Conservation (phyloP, 345 rosid species). For the Cochlearia excelsa region DNA sequence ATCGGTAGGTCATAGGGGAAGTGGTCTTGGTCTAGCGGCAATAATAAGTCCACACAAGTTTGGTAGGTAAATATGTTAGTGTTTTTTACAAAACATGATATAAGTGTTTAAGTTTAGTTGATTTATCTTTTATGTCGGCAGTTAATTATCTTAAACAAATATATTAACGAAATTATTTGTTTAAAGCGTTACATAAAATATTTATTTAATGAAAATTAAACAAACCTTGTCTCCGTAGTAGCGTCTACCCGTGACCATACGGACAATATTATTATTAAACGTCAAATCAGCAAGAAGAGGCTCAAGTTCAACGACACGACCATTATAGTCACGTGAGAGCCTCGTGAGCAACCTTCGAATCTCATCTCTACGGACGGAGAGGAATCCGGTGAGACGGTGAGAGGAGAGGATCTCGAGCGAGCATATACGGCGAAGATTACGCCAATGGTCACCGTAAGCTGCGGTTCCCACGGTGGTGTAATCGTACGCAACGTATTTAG, state of each 20-base stretch:
- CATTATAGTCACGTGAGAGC: conserved; percentile 30
- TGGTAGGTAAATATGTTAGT: conserved; percentile 7
- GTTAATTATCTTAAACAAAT: no score
- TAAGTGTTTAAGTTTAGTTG: neutral
- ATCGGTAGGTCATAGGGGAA: no score
- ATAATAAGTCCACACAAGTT: neutral
- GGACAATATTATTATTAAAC: conserved; percentile 38
- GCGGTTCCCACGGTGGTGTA: conserved; percentile 34
- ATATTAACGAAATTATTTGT: neutral
- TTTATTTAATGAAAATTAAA: neutral
- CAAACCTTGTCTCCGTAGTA: conserved; percentile 38
- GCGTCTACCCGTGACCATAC: conserved; percentile 42
- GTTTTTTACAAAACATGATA: neutral
- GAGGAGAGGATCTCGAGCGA: conserved; percentile 46
- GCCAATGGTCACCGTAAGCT: conserved; percentile 49
- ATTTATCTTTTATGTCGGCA: no score
- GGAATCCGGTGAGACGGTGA: conserved; percentile 30
- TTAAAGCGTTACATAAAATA: neutral
- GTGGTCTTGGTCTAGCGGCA: no score
- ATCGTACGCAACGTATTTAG: conserved; percentile 40
- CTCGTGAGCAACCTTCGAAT: conserved; percentile 24
- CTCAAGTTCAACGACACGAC: conserved; percentile 31
- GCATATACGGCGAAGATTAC: conserved; percentile 47
- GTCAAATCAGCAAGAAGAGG: conserved; percentile 35
- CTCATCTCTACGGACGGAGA: conserved; percentile 31